phyloP scores from a whole-genome alignment of 345 rosid species.

The Camelina hispida region DNA sequence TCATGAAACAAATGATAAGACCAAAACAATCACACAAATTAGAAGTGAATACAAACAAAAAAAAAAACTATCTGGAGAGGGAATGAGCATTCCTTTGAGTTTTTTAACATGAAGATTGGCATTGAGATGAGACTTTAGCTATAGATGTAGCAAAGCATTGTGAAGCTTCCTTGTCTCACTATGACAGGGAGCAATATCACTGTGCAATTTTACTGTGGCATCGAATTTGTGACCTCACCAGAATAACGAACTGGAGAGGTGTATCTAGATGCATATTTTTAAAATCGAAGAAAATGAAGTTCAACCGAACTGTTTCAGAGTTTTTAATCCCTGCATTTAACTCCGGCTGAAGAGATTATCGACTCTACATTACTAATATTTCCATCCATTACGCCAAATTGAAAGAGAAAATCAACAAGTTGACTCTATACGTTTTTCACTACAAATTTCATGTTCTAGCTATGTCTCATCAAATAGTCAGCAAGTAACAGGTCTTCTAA shows the following conservation, averaged over 20 bases:
- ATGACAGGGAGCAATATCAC: slow-evolving; percentile 61
- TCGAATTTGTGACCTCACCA: slow-evolving; percentile 78
- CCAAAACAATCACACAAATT: background rate
- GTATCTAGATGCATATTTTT: slow-evolving; percentile 77
- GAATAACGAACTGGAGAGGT: slow-evolving; percentile 69
- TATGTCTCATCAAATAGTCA: background rate
- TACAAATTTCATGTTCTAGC: slow-evolving; percentile 14
- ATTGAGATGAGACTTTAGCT: background rate
- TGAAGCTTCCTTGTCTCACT: slow-evolving; percentile 59
- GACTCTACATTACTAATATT: slow-evolving; percentile 44
- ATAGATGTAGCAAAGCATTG: slow-evolving; percentile 62
- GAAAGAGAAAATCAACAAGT: slow-evolving; percentile 37
- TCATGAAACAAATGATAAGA: slow-evolving; percentile 4
- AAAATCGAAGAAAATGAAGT: background rate
- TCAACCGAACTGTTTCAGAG: slow-evolving; percentile 32
- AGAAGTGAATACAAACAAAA: slow-evolving; percentile 6
- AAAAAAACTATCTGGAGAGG: slow-evolving; percentile 3
- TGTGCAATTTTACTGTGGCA: slow-evolving; percentile 71
- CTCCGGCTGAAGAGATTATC: slow-evolving; percentile 43
- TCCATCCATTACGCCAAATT: slow-evolving; percentile 48
- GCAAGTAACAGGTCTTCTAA: background rate
- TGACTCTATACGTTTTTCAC: slow-evolving; percentile 42
- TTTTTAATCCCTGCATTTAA: slow-evolving; percentile 42
- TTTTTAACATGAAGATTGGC: background rate
- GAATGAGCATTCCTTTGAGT: slow-evolving; percentile 1